A percentile compares a stretch with the other conserved stretches of the same genome.
Conservation (phyloP, 83 land plant genomes). For the Picea mariana region DNA sequence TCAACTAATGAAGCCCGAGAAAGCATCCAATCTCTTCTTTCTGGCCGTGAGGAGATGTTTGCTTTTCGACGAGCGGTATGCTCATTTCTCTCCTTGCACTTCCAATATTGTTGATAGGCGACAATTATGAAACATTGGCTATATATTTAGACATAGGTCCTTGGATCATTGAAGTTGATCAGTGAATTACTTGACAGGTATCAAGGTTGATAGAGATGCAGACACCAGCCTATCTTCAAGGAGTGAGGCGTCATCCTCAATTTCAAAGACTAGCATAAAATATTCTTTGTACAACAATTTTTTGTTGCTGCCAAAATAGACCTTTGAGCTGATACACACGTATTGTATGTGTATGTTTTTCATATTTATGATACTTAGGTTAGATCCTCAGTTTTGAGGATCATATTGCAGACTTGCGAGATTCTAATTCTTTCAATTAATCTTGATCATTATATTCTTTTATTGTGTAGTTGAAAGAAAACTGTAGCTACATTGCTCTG, state of each 20-base stretch:
- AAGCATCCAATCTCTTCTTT: slow-evolving; percentile 66
- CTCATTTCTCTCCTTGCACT: slow-evolving; percentile 2
- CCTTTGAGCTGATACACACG: too few species aligned
- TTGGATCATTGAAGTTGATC: neutral
- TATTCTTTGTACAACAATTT: too few species aligned
- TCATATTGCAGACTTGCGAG: too few species aligned
- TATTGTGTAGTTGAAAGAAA: too few species aligned
- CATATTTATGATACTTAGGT: too few species aligned
- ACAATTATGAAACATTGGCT: neutral
- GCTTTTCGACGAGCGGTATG: slow-evolving; percentile 94
- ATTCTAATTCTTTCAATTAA: too few species aligned
- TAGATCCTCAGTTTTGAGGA: too few species aligned
- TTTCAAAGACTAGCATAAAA: neutral
- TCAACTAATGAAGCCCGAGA: slow-evolving; percentile 24
- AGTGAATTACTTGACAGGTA: slow-evolving; percentile 39
- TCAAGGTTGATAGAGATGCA: slow-evolving; percentile 83
- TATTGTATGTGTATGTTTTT: too few species aligned
- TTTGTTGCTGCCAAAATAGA: too few species aligned
- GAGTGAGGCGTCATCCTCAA: slow-evolving; percentile 44
- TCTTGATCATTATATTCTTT: too few species aligned
- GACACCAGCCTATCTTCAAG: slow-evolving; percentile 59
- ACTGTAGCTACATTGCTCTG: too few species aligned
- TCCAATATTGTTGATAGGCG: neutral
- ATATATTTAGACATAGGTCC: neutral
- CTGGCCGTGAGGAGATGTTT: slow-evolving; percentile 92